phyloP scores from a whole-genome alignment of 1,284 basidiomycete species.

The Sphaerobolus stellatus region DNA sequence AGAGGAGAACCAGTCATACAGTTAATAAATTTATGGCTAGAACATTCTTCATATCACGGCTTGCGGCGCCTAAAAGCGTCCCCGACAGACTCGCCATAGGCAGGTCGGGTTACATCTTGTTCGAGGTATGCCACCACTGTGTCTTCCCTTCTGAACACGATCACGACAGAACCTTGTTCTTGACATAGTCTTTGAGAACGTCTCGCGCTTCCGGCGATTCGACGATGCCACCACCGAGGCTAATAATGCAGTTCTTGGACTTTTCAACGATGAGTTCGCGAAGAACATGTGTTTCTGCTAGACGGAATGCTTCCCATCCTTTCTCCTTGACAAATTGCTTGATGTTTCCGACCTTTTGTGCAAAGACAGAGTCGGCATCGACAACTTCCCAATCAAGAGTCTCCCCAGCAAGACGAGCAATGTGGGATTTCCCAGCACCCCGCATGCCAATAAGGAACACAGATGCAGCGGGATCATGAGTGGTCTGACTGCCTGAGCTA shows the following conservation, averaged over 20 bases:
- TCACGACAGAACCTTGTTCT: constrained; percentile 64
- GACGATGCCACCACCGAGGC: constrained; percentile 94
- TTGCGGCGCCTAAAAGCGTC: constrained; percentile 83
- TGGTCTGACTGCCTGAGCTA: constrained; percentile 42
- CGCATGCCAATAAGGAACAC: constrained; percentile 95
- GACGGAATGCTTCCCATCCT: constrained; percentile 79
- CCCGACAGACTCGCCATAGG: constrained; percentile 81
- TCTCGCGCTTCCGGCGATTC: constrained; percentile 79
- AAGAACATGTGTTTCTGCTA: constrained; percentile 58
- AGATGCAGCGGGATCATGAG: constrained; percentile 54
- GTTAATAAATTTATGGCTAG: constrained; percentile 85
- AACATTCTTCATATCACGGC: constrained; percentile 88
- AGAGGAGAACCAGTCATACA: constrained; percentile 35
- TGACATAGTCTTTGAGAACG: constrained; percentile 66
- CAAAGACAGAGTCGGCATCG: constrained; percentile 87
- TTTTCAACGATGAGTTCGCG: constrained; percentile 59
- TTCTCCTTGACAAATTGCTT: constrained; percentile 76
- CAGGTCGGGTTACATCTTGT: constrained; percentile 75
- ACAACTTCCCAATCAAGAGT: constrained; percentile 77
- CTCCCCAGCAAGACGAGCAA: constrained; percentile 78
- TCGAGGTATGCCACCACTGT: constrained; percentile 79
- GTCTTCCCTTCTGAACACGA: constrained; percentile 68
- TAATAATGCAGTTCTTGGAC: constrained; percentile 70
- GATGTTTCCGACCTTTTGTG: constrained; percentile 63
- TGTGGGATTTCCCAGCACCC: constrained; percentile 92